A percentile compares a stretch with the other conserved stretches of the same genome.
Evolutionary conservation across 1,284 basidiomycete genomes (phyloP).

Genomic region (Trichosporon sp.): DNA sequence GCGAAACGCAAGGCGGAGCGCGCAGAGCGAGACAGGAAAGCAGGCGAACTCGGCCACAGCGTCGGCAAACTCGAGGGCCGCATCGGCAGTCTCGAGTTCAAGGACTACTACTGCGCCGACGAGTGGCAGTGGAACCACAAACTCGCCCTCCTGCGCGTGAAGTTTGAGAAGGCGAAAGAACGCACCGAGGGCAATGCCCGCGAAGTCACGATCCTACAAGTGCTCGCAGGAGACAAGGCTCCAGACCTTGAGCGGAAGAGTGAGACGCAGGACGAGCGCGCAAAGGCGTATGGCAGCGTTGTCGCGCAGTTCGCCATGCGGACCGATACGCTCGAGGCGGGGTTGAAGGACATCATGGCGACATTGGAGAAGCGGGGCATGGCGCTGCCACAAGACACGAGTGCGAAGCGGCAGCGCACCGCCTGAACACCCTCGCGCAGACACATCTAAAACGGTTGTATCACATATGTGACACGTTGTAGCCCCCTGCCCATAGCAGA

Average conservation of each 20-base stretch:
- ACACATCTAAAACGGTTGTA: too few relatives aligned
- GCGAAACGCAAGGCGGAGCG: not conserved
- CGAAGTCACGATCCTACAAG: not conserved
- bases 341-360: not conserved
- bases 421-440: not conserved
- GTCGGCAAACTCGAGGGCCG: not conserved
- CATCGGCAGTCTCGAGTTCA: not conserved
- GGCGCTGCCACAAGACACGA: not conserved
- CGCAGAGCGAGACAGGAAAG: not conserved
- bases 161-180: not conserved
- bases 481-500: not conserved
- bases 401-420: not conserved
- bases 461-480: too few relatives aligned
- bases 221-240: too few relatives aligned
- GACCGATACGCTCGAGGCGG: not conserved
- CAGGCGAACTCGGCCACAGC: not conserved
- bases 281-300: not conserved
- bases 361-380: not conserved
- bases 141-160: not conserved
- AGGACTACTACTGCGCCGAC: too few relatives aligned
- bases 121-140: not conserved
- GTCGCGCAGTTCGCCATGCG: not conserved
- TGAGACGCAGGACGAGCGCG: not conserved
- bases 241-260: not conserved
- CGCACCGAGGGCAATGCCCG: not conserved